Evolutionary conservation across 495 filamentous ascomycete species (phyloP).

Genomic region (Daldinia vernicosa): DNA sequence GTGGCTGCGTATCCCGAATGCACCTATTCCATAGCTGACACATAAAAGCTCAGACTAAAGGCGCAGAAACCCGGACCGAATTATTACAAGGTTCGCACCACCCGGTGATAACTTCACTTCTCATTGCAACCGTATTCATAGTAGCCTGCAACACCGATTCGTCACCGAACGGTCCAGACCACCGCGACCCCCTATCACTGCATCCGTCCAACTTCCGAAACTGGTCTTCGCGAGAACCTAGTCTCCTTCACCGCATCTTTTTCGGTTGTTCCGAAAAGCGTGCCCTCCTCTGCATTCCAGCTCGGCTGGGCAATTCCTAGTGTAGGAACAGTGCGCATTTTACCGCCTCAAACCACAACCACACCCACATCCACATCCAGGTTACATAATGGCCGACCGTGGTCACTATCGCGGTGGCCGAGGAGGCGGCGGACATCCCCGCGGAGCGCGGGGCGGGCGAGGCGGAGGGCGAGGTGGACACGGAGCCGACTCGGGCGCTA

Average conservation of each 20-base stretch:
- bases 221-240: constrained; percentile 12
- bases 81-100: constrained; percentile 27
- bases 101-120: constrained; percentile 35
- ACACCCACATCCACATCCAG: not conserved
- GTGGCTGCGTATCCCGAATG: constrained; percentile 3
- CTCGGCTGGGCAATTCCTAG: not conserved
- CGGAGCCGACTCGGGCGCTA: constrained; percentile 41
- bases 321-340: not conserved
- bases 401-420: constrained; percentile 54
- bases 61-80: constrained; percentile 27
- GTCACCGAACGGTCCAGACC: constrained; percentile 43
- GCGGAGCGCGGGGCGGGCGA: constrained; percentile 61
- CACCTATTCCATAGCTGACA: not conserved
- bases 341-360: not conserved
- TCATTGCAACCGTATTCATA: constrained; percentile 37
- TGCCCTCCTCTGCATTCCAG: constrained; percentile 3
- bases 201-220: constrained; percentile 40
- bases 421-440: constrained; percentile 46
- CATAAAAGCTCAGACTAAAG: not conserved
- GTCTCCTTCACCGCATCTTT: constrained; percentile 36
- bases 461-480: constrained; percentile 52
- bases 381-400: constrained; percentile 70
- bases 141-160: constrained; percentile 37
- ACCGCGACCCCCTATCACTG: constrained; percentile 32
- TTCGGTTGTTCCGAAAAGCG: constrained; percentile 18